Evolutionary conservation across 257 asterid species (phyloP).

Genomic region (Solanum chmielewskii): DNA sequence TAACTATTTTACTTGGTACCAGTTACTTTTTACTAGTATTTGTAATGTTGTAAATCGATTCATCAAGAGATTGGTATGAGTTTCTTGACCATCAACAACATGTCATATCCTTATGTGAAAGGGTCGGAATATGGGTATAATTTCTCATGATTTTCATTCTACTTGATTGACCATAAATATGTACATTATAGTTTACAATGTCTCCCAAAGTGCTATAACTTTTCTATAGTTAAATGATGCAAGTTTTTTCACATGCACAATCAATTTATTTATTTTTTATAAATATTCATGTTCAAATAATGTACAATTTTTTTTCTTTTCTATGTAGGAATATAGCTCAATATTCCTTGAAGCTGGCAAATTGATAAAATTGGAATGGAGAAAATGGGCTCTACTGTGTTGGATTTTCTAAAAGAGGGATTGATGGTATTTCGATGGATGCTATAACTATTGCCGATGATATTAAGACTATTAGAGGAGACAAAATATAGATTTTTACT

Average conservation of each 20-base stretch:
- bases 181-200: neutral
- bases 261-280: neutral
- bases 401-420: too few relatives aligned
- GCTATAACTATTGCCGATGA: too few relatives aligned
- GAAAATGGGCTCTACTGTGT: too few relatives aligned
- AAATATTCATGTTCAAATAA: slow-evolving; percentile 12
- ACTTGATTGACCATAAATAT: neutral
- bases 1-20: neutral
- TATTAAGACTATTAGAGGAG: too few relatives aligned
- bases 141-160: neutral
- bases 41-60: neutral
- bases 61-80: neutral
- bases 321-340: too few relatives aligned
- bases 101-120: neutral
- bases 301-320: too few relatives aligned
- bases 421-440: too few relatives aligned
- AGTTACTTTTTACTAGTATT: neutral
- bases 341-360: too few relatives aligned
- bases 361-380: too few relatives aligned
- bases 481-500: too few relatives aligned
- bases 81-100: neutral
- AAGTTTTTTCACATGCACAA: neutral
- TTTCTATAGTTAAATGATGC: neutral
- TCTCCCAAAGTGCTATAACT: neutral
- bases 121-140: neutral